phyloP scores from a whole-genome alignment of 2,329 filamentous ascomycete genomes.

The Colletotrichum tabaci region DNA sequence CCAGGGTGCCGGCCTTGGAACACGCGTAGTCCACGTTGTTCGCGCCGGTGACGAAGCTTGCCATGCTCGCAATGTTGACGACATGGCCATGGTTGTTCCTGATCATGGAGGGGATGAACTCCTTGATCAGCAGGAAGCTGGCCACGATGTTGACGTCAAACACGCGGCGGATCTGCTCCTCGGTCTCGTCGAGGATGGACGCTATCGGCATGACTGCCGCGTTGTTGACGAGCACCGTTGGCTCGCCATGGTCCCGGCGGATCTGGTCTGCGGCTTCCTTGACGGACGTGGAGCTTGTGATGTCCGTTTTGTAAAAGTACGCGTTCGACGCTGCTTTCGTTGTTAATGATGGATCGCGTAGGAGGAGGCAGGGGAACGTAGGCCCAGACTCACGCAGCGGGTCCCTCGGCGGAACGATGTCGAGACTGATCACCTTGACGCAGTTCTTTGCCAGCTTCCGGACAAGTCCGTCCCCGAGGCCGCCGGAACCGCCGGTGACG shows the following conservation, averaged over 20 bases:
- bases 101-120: slow-evolving; percentile 64
- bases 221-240: slow-evolving; percentile 56
- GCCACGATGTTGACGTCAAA: slow-evolving; percentile 65
- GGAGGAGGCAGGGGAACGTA: background rate
- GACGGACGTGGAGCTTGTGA: slow-evolving; percentile 49
- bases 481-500: slow-evolving; percentile 35
- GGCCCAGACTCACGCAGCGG: slow-evolving; percentile 13
- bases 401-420: slow-evolving; percentile 18
- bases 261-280: slow-evolving; percentile 57
- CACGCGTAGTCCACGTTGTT: slow-evolving; percentile 67
- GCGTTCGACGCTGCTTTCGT: slow-evolving; percentile 20
- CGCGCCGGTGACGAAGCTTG: slow-evolving; percentile 61
- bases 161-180: slow-evolving; percentile 57
- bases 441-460: slow-evolving; percentile 37
- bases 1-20: slow-evolving; percentile 66
- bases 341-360: background rate
- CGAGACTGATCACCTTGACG: slow-evolving; percentile 34
- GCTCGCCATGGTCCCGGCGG: slow-evolving; percentile 52
- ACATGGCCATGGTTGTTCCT: slow-evolving; percentile 65
- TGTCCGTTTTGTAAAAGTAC: slow-evolving; percentile 30
- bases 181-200: slow-evolving; percentile 58
- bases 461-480: slow-evolving; percentile 25
- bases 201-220: slow-evolving; percentile 53
- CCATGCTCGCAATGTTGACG: slow-evolving; percentile 66
- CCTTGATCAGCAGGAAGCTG: slow-evolving; percentile 61